Base-by-base conservation (phyloP, 768 basidiomycete species). In the Boletus pseudopeckii region DNA sequence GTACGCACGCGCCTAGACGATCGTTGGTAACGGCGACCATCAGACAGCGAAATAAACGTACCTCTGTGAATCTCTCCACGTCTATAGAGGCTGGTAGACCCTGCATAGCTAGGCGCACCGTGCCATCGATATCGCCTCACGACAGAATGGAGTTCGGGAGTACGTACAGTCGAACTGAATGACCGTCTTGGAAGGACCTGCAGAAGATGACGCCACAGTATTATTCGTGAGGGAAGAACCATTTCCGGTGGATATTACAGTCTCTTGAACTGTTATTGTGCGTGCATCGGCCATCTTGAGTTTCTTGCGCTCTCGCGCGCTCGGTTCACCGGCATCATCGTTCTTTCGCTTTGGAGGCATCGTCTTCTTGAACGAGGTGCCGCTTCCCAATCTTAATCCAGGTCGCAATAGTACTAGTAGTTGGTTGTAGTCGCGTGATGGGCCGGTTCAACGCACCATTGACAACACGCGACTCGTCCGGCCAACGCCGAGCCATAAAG, bases 31-130 rank as follows among this genome's bases (percentile, higher is more conserved):
- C 38, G 58, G 53, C 5, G 20, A 17, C 6, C 24, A n/a, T n/a
- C 45, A 15, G 26, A 13, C 8, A 32, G 13, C 9, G n/a, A 30
- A 45, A 20, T 9, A 36, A 28, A 33, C 74, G 22, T 45, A 90
- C 93, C 77, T 94, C 86, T 17, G 86, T 81, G 68, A 98, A 96
- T 65, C 81, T 86, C 65, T 96, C 94, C 22, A 96, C 87, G 62
- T 95, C 89, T 50, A 98, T 78, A 1, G 85, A 77, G 28, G 79
- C 76, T 3, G 92, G 91, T 17, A 97, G 69, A 8, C 78, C 79
- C 41, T 75, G 76, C 68, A 80, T 72, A 46, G 80, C 86, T 88
- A 41, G 10, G 41, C 32, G 45, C 58, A 54, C 9, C 30, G n/a
- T n/a, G n/a, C 22, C 22, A 28, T 54, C 44, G 14, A 22, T n/a